Conservation (phyloP, 1,284 basidiomycete genomes). For the Ceratobasidium papillatum region DNA sequence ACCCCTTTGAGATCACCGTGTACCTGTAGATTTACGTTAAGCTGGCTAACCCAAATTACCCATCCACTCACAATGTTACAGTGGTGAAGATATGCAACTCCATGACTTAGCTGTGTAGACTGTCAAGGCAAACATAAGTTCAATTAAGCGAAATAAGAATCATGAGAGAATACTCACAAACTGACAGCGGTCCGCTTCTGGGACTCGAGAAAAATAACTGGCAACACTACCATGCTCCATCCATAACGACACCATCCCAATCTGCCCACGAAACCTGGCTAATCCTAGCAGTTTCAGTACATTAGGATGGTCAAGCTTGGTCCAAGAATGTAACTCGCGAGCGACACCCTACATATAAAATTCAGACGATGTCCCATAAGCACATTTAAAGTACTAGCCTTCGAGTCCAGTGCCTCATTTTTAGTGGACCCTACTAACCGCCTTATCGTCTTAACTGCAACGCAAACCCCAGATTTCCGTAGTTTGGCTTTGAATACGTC, state of each 20-base stretch:
- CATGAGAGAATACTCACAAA: background rate
- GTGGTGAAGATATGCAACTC: background rate
- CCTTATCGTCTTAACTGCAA: background rate
- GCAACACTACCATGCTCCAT: background rate
- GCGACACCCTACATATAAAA: background rate
- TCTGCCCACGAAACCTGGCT: background rate
- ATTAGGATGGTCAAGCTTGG: slow-evolving; percentile 2
- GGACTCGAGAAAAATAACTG: background rate
- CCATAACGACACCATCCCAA: background rate
- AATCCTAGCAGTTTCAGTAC: background rate
- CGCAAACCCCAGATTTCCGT: background rate
- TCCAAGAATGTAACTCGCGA: slow-evolving; percentile 4
- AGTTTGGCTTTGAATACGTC: background rate
- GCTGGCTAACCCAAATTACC: background rate
- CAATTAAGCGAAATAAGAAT: background rate
- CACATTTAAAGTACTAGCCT: background rate
- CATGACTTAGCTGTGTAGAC: background rate
- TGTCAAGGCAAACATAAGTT: background rate
- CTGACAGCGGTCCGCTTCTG: background rate
- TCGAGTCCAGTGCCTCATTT: background rate
- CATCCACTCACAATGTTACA: background rate
- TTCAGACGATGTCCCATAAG: background rate
- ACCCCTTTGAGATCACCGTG: slow-evolving; percentile 29
- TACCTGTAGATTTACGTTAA: background rate
- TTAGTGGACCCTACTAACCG: background rate